Conservation (phyloP, 257 asterid species). For the Petunia secreta region DNA sequence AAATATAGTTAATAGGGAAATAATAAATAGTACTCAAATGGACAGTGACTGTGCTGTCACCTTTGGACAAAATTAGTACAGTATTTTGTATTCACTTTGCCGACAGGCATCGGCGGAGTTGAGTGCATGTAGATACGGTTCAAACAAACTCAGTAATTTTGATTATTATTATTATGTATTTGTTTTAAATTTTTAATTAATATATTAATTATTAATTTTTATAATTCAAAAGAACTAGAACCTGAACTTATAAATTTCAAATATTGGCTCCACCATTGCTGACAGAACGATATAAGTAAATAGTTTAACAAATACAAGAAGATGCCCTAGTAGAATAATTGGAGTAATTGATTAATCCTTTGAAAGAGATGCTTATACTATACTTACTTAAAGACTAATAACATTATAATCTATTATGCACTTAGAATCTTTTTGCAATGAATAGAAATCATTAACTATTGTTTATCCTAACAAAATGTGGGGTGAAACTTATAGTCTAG, state of each 20-base stretch:
- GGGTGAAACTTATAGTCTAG: slow-evolving; percentile 3
- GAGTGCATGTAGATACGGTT: no score
- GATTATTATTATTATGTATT: no score
- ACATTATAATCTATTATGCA: not conserved
- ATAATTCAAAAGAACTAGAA: no score
- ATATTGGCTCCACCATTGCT: no score
- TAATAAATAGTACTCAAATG: not conserved
- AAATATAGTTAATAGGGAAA: not conserved
- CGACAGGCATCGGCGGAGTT: not conserved
- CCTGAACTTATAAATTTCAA: no score
- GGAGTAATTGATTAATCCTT: not conserved
- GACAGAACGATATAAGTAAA: not conserved
- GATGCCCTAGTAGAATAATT: not conserved
- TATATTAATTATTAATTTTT: no score
- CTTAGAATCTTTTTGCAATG: not conserved
- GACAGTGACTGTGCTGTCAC: slow-evolving; percentile 5
- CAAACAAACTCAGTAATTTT: no score
- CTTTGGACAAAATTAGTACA: not conserved
- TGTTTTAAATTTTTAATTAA: no score
- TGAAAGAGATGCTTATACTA: not conserved
- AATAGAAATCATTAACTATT: not conserved
- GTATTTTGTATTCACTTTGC: slow-evolving; percentile 9
- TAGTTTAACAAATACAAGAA: slow-evolving; percentile 1
- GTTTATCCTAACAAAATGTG: not conserved
- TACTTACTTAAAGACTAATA: not conserved